These are phyloP conservation scores for Fraxinus paxiana DNA, from an alignment of 305 asterid genomes.

Conservation along the genomic window DNA sequence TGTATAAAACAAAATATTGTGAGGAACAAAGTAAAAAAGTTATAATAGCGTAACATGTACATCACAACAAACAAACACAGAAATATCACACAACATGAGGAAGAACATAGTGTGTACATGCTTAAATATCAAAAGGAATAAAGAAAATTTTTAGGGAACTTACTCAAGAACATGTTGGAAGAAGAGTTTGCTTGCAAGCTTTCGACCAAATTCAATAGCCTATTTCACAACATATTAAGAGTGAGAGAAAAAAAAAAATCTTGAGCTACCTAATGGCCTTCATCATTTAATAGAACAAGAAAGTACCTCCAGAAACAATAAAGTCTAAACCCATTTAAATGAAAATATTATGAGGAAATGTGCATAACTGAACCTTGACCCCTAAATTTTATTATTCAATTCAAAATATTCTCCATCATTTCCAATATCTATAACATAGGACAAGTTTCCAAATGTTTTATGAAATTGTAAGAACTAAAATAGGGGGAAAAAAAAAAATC, in stretches of 20 bases:
- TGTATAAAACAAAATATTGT: slow-evolving; percentile 19
- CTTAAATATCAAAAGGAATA: neutral
- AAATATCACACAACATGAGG: neutral
- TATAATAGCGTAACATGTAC: neutral
- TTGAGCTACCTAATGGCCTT: neutral
- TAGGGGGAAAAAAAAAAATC: neutral
- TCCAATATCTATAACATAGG: neutral
- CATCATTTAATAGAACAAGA: neutral
- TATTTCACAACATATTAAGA: slow-evolving; percentile 30
- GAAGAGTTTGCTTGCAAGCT: slow-evolving; percentile 72
- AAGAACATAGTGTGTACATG: slow-evolving; percentile 3
- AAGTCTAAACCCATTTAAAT: neutral
- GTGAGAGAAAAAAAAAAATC: slow-evolving; percentile 5
- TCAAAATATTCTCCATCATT: neutral
- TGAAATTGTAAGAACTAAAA: neutral
- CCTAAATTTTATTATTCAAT: neutral
- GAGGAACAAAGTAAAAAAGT: slow-evolving; percentile 11
- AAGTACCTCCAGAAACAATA: neutral
- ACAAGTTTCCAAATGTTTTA: neutral
- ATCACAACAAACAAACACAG: neutral
- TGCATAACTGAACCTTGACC: neutral
- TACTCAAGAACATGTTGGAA: slow-evolving; percentile 67
- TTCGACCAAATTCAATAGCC: slow-evolving; percentile 91
- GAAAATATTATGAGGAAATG: neutral
- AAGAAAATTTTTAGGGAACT: slow-evolving; percentile 34